Evolutionary conservation across 139 green algal species (phyloP), one percentile per base, ranked within the genome.

Genomic region (Nannochloris sp.): DNA sequence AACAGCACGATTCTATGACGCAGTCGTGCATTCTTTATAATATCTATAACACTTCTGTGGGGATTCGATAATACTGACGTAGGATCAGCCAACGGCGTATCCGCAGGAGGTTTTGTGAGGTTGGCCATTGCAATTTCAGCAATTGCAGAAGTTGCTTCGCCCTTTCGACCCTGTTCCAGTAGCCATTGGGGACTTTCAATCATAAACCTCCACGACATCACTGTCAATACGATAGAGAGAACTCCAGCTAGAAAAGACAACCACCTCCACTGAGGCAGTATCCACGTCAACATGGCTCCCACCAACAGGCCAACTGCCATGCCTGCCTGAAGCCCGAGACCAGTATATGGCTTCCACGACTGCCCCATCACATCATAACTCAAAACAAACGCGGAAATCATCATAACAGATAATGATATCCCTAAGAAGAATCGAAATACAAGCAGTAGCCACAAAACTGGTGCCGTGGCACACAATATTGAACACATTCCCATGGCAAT

Each of bases 121-220:
- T 89, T 90, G 30, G 44, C 45, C 3, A 65, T 67, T 0, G 84
- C 82, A 6, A 90, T 64, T 0, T 62, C 55, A 6, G 68, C 66
- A 26, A 90, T 64, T 1, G 71, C 69, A 11, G 79, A 68, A 12
- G 72, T 76, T 0, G 84, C 84, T 51, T 87, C 78, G 5, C 77
- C 77, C 68, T 71, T 76, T 11, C 75, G 66, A 29, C 82, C 84
- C 1, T 65, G 57, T 1, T 78, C 59, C 11, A 86, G 72, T 49
- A 89, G 76, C 83, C 83, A 89, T 16, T 59, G 55, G 0, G 78
- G 76, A 6, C 72, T 83, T 62, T 89, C 83, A 13, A 70, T 59
- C 16, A 87, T 62, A 14, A 84, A 40, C 23, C 26, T 50, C 56
- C 73, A 74, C 23, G 55, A 56, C 43, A 31, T 48, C 1, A 68